These are phyloP conservation scores for Puccinia horiana DNA, from an alignment of 1,284 basidiomycete genomes.

Conservation along the genomic window DNA sequence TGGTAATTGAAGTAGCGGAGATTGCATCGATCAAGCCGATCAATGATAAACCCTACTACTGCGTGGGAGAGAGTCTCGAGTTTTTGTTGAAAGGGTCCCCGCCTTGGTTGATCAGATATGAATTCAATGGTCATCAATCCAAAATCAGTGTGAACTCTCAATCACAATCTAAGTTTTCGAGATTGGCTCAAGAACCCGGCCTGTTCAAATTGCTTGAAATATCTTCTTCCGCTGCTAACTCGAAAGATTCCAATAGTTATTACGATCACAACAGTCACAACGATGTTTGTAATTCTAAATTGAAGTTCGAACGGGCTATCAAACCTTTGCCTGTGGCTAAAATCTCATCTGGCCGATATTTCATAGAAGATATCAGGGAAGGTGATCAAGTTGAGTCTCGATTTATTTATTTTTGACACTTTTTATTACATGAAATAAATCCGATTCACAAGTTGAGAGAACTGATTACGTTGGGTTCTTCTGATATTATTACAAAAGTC, in stretches of 20 bases:
- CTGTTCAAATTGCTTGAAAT: constrained; percentile 79
- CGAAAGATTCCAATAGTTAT: background rate
- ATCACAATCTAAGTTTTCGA: constrained; percentile 72
- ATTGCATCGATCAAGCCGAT: constrained; percentile 87
- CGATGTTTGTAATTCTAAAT: constrained; percentile 70
- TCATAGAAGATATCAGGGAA: constrained; percentile 83
- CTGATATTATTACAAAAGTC: constrained; percentile 66
- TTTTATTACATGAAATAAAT: background rate
- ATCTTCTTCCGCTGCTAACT: constrained; percentile 64
- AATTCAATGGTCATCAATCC: constrained; percentile 73
- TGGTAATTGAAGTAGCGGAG: constrained; percentile 74
- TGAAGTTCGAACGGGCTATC: constrained; percentile 73
- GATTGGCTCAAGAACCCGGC: constrained; percentile 77
- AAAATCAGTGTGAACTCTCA: constrained; percentile 70
- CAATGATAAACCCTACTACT: constrained; percentile 75
- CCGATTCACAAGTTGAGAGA: background rate
- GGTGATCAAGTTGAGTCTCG: constrained; percentile 59
- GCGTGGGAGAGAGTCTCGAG: constrained; percentile 84
- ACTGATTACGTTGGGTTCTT: background rate
- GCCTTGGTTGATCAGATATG: constrained; percentile 93
- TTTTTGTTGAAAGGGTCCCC: constrained; percentile 91
- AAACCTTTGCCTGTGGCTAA: constrained; percentile 82
- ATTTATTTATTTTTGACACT: background rate
- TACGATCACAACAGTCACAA: constrained; percentile 2
- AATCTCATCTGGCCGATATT: constrained; percentile 77